Evolutionary conservation across 2,329 filamentous ascomycete genomes (phyloP), one percentile per base, ranked within the genome.

Genomic region (Paraphoma chrysanthemicola): DNA sequence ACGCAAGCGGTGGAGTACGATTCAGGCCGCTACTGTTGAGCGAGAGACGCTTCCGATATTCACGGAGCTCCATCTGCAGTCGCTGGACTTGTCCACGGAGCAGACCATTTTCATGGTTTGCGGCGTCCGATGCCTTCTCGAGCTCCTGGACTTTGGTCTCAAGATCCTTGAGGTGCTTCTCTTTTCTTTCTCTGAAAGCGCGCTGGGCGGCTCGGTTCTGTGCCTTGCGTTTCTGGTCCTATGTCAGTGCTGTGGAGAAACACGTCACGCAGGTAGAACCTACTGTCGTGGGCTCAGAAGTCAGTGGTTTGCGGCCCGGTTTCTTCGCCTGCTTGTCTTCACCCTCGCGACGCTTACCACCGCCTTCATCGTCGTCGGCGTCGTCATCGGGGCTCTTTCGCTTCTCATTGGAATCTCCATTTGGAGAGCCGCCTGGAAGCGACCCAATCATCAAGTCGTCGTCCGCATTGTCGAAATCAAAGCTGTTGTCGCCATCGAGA

Each of bases 271-370:
- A 39, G 42, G 46, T 41, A 42, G 46, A 41, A 87, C 93, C 82
- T 88, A 98, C 94, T 66, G 93, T 95, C 67, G 91, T 98, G 23
- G 95, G 95, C 78, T 98, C 95, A 18, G 92, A 96, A 46, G 92
- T 98, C 70, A 98, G 83, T 17, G 94, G 95, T 83, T 99, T 99
- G 62, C 95, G 88, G 48, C 95, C 95, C 4, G 95, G 94, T 80
- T 98, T 99, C 86, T 98, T 98, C 23, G 92, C 87, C 43, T 89
- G 84, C 79, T 95, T 97, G 44, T 93, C 92, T 53, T 92, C 88
- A 56, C 89, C 87, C 78, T 96, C 93, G 57, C 91, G 87, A 63
- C 92, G 86, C 81, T 93, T 95, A 56, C 87, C 86, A 64, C 86
- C 87, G 44, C 76, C 90, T 6, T 90, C 89, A 1, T 88, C 81